Conservation (phyloP, 192 early-diverging fungal genomes). For the Tieghemiomyces parasiticus region DNA sequence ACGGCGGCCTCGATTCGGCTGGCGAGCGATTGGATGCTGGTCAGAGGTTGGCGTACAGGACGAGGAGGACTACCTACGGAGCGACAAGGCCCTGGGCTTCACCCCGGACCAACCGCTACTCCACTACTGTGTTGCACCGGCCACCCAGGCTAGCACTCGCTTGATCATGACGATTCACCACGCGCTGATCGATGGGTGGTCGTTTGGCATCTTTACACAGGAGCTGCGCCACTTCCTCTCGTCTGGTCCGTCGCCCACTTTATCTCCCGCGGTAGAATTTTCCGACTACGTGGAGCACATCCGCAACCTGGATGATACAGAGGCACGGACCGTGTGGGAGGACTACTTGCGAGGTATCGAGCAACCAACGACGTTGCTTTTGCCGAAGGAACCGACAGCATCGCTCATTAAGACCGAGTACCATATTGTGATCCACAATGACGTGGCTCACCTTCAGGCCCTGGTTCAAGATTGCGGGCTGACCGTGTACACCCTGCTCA, state of each 20-base stretch:
- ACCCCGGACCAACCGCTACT: background rate
- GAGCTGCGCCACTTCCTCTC: background rate
- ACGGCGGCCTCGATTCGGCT: background rate
- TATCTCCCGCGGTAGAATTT: background rate
- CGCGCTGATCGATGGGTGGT: constrained; percentile 2
- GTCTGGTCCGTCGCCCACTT: background rate
- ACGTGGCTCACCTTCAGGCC: background rate
- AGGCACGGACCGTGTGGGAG: background rate
- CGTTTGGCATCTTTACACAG: background rate
- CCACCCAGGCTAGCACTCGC: background rate
- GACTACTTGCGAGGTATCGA: background rate
- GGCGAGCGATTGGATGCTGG: too few relatives aligned
- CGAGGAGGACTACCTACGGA: background rate
- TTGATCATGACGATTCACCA: constrained; percentile 3
- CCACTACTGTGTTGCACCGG: background rate
- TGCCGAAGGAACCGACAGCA: background rate
- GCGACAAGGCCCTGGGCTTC: background rate
- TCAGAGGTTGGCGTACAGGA: background rate
- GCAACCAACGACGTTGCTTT: too few relatives aligned
- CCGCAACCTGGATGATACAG: background rate
- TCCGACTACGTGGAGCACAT: background rate
- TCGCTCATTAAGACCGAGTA: background rate
- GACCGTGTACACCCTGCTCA: background rate
- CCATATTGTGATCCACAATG: background rate
- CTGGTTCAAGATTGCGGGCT: background rate